phyloP scores from a whole-genome alignment of 2,329 filamentous ascomycete species.

The Trematosphaeria pertusa region DNA sequence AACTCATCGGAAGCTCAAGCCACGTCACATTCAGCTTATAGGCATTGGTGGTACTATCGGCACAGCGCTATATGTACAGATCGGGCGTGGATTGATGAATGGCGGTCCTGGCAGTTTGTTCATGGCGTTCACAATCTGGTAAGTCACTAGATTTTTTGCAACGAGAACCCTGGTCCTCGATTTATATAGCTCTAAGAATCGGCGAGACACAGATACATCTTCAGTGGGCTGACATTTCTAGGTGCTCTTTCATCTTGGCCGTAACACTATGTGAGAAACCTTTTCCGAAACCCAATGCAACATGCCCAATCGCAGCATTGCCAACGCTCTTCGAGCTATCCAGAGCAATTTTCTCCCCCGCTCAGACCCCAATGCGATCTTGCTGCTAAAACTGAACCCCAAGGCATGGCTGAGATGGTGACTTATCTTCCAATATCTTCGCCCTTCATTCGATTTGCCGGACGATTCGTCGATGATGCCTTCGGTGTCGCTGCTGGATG shows the following conservation, averaged over 20 bases:
- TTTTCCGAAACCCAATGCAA: conserved; percentile 25
- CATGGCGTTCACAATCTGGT: conserved; percentile 55
- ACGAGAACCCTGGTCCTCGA: too few species aligned
- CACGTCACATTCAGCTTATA: conserved; percentile 57
- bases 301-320: conserved; percentile 29
- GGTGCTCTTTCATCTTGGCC: conserved; percentile 52
- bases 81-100: conserved; percentile 54
- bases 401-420: conserved; percentile 75
- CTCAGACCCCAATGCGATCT: conserved; percentile 24
- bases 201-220: too few species aligned
- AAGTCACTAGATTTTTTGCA: conserved; percentile 20
- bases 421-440: conserved; percentile 78
- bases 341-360: too few species aligned
- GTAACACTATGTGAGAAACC: conserved; percentile 49
- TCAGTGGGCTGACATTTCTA: conserved; percentile 21
- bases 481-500: conserved; percentile 76
- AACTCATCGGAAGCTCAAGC: conserved; percentile 55
- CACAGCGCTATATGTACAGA: conserved; percentile 57
- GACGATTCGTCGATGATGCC: conserved; percentile 76
- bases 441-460: conserved; percentile 79
- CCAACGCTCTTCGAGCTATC: too few species aligned
- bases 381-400: not conserved
- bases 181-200: too few species aligned
- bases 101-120: conserved; percentile 56
- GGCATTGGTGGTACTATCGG: conserved; percentile 56